Evolutionary conservation across 2,329 filamentous ascomycete genomes (phyloP).

Genomic region (Fusarium sulawesiense): DNA sequence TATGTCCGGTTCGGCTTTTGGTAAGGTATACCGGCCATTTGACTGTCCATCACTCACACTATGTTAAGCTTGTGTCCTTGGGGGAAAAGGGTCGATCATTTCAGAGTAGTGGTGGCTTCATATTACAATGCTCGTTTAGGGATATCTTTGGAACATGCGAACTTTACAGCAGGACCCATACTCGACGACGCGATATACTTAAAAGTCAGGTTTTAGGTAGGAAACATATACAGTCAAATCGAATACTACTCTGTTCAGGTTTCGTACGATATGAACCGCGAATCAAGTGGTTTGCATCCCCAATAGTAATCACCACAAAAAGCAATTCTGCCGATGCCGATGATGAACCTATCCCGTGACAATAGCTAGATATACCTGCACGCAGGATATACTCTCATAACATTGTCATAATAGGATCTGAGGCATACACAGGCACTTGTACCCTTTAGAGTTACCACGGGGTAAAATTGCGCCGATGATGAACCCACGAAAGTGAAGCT

Average conservation of each 20-base stretch:
- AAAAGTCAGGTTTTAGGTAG: not conserved
- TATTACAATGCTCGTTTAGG: not conserved
- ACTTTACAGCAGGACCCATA: not conserved
- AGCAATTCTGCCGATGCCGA: not conserved
- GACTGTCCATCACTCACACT: not conserved
- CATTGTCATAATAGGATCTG: not conserved
- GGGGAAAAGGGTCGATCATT: not conserved
- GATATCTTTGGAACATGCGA: not conserved
- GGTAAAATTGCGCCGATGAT: not conserved
- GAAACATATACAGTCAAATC: not conserved
- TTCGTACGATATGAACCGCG: not conserved
- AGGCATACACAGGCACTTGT: not conserved
- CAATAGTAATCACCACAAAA: not conserved
- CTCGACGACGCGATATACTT: not conserved
- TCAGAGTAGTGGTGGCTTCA: no score
- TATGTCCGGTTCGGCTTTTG: not conserved
- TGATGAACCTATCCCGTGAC: not conserved
- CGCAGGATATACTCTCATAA: not conserved
- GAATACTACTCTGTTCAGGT: not conserved
- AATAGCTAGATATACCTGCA: not conserved
- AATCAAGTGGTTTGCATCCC: not conserved
- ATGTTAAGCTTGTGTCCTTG: not conserved
- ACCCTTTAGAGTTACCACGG: not conserved
- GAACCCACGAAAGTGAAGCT: not conserved
- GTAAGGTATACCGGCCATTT: not conserved